Evolutionary conservation across 306 rosid species (phyloP).

Genomic region (Fagus crenata): DNA sequence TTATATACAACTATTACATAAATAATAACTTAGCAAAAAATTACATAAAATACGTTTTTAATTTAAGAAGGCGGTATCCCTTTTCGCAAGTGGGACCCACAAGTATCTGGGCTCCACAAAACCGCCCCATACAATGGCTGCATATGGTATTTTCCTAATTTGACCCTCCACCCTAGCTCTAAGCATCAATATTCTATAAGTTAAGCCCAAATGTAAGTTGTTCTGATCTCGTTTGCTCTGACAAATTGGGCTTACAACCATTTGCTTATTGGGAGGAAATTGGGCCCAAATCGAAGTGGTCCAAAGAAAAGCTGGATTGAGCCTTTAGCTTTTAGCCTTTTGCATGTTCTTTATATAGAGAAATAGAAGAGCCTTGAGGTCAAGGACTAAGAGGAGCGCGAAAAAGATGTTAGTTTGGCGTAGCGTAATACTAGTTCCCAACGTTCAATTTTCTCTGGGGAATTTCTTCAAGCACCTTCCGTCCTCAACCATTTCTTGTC

Average conservation of each 20-base stretch:
- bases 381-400: not conserved
- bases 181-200: not conserved
- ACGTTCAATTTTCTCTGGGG: slow-evolving; percentile 45
- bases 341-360: too few relatives aligned
- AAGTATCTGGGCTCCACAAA: too few relatives aligned
- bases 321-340: not conserved
- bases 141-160: too few relatives aligned
- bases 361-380: too few relatives aligned
- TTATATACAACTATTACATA: too few relatives aligned
- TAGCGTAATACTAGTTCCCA: not conserved
- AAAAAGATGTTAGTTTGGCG: slow-evolving; percentile 44
- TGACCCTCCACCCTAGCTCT: too few relatives aligned
- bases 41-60: too few relatives aligned
- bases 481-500: slow-evolving; percentile 32
- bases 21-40: too few relatives aligned
- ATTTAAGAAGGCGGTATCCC: too few relatives aligned
- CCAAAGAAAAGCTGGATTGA: not conserved
- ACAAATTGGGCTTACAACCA: not conserved
- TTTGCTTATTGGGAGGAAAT: not conserved
- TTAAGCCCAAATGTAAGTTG: not conserved
- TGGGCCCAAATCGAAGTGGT: not conserved
- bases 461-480: slow-evolving; percentile 80
- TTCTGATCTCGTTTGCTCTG: not conserved
- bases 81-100: too few relatives aligned
- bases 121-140: too few relatives aligned